Evolutionary conservation across 441 rosid species (phyloP).

Genomic region (Adansonia madagascariensis): DNA sequence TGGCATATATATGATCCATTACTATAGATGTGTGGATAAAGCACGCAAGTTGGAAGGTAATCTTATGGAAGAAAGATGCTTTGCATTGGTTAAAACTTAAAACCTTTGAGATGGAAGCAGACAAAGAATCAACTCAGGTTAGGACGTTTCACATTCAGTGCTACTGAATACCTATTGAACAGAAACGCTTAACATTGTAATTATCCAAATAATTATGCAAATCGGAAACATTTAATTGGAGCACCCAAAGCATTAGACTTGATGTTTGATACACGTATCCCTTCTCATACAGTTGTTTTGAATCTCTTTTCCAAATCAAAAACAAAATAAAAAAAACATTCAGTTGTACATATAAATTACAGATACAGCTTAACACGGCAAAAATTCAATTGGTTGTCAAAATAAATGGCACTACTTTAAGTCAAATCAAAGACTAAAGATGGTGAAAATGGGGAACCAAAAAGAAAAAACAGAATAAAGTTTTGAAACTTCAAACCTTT

Average conservation of each 20-base stretch:
- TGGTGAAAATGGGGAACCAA: slow-evolving; percentile 25
- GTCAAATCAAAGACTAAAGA: slow-evolving; percentile 8
- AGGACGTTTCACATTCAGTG: slow-evolving; percentile 19
- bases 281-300: neutral
- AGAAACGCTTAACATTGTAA: slow-evolving; percentile 10
- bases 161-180: slow-evolving; percentile 7
- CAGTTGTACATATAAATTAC: neutral
- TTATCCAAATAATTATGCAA: slow-evolving; percentile 22
- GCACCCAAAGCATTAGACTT: neutral
- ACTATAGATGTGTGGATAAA: neutral
- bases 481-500: slow-evolving; percentile 43
- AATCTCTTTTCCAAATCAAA: neutral
- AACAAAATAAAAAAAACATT: neutral
- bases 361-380: slow-evolving; percentile 12
- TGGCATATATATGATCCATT: neutral
- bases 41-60: neutral
- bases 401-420: neutral
- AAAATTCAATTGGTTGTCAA: slow-evolving; percentile 31
- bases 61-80: neutral
- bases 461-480: slow-evolving; percentile 26
- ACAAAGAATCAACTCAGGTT: slow-evolving; percentile 13
- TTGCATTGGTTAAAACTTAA: neutral
- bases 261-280: neutral
- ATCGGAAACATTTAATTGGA: neutral
- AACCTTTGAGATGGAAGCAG: neutral